Evolutionary conservation across 2,329 filamentous ascomycete species (phyloP).

Genomic region (Nigrograna mackinnonii): DNA sequence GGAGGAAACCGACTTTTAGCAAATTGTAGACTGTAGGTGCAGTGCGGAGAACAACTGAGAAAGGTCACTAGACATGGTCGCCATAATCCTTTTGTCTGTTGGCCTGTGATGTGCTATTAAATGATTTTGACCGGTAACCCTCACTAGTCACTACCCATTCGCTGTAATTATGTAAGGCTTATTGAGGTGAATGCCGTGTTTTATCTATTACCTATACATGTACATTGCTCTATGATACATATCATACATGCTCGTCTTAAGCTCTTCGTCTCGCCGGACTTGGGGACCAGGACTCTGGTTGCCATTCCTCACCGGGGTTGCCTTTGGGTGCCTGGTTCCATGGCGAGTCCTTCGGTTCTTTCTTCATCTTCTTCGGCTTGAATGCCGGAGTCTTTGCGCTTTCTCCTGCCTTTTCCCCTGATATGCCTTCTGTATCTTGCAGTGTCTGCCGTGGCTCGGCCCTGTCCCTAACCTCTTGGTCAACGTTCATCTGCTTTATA

Average conservation of each 20-base stretch:
- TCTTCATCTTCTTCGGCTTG: slow-evolving; percentile 25
- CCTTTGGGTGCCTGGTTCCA: slow-evolving; percentile 44
- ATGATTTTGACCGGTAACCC: too few relatives aligned
- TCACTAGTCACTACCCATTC: too few relatives aligned
- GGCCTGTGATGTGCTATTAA: too few relatives aligned
- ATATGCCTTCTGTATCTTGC: slow-evolving; percentile 19
- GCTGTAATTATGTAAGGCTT: too few relatives aligned
- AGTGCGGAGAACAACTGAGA: too few relatives aligned
- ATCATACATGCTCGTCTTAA: neutral
- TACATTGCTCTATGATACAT: slow-evolving; percentile 1
- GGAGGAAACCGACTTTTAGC: slow-evolving; percentile 78
- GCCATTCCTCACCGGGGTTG: slow-evolving; percentile 50
- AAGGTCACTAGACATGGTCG: too few relatives aligned
- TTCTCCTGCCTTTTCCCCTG: slow-evolving; percentile 23
- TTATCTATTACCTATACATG: too few relatives aligned
- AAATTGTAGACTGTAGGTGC: slow-evolving; percentile 65
- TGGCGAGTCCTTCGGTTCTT: slow-evolving; percentile 39
- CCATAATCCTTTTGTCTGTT: too few relatives aligned
- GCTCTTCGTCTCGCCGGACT: slow-evolving; percentile 33
- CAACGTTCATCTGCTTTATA: slow-evolving; percentile 33
- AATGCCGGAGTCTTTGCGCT: slow-evolving; percentile 11
- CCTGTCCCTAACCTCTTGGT: slow-evolving; percentile 34
- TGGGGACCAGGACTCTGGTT: slow-evolving; percentile 51
- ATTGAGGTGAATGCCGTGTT: too few relatives aligned
- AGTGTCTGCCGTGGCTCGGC: slow-evolving; percentile 9